Evolutionary conservation across 768 basidiomycete genomes (phyloP), one percentile per base, ranked within the genome.

Genomic region (Leccinum arenicola): DNA sequence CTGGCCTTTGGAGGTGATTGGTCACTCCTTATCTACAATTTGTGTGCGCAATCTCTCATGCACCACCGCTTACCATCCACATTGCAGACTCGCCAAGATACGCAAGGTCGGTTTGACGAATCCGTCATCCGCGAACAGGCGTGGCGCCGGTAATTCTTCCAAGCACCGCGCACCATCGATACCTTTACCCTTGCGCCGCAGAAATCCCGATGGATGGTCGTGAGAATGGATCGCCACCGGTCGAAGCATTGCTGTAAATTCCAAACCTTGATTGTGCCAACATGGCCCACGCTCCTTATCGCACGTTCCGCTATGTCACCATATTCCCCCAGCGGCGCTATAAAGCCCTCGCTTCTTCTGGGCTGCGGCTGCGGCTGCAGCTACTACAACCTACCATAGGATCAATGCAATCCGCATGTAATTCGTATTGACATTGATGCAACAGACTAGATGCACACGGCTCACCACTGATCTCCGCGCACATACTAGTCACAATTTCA

Each of bases 1-100:
- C 77, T 38, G 91, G 91, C 5, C 75, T 92, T 21, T 82, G 89
- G 64, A 87, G 79, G 79, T 87, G 68, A 55, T 70, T 47, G 50
- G 38, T 4, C 4, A 35, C 36, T 51, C 25, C 50, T 64, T 62
- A 56, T 60, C 59, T 56, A 57, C 25, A 25, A 48, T 55, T 25
- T 55, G 61, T 72, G 45, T n/a, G 33, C 23, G 38, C 50, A 19
- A 12, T 21, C 48, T 61, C 64, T 63, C 55, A 61, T 36, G 25
- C 19, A 3, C 40, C 40, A 43, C n/a, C n/a, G 40, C n/a, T 45
- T 29, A 35, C 36, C 52, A 3, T 25, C 33, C 50, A 64, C 35
- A 23, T 23, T 49, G 25, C 58, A 78, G 77, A 60, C 72, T 82
- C n/a, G 75, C 75, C 50, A 78, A 75, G 57, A 80, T 80, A 66